phyloP scores from a whole-genome alignment of 371 early-diverging fungal species.

The Rhizopus sp. region DNA sequence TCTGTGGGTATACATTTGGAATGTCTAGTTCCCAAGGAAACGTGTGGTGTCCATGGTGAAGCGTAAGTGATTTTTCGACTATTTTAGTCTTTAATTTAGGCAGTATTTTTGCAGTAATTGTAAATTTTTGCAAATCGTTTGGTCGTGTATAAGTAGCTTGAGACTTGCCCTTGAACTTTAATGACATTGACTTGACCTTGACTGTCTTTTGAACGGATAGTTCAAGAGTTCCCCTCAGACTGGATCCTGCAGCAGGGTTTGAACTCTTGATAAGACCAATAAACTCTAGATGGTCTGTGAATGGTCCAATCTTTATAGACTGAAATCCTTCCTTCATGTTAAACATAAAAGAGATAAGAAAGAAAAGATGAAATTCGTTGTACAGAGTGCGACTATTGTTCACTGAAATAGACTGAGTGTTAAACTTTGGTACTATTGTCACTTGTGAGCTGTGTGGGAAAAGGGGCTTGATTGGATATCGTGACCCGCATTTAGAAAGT shows the following conservation, averaged over 20 bases:
- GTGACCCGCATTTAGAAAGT: too few species aligned
- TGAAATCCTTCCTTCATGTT: conserved; percentile 34
- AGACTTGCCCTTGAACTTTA: conserved; percentile 33
- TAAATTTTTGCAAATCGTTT: conserved; percentile 15
- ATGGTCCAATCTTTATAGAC: conserved; percentile 31
- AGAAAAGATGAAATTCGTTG: conserved; percentile 3
- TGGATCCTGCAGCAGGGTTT: conserved; percentile 20
- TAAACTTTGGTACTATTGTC: not conserved
- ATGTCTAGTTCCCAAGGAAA: conserved; percentile 36
- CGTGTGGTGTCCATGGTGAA: conserved; percentile 9
- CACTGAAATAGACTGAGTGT: not conserved
- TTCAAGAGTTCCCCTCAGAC: conserved; percentile 25
- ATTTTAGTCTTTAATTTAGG: conserved; percentile 21
- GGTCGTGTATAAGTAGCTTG: conserved; percentile 1
- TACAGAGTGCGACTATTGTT: not conserved
- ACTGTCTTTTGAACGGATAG: conserved; percentile 24
- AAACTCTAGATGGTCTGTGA: conserved; percentile 28
- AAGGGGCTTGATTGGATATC: not conserved
- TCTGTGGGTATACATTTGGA: conserved; percentile 26
- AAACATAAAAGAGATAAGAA: not conserved
- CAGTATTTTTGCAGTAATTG: conserved; percentile 7
- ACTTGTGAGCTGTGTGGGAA: not conserved
- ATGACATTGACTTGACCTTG: conserved; percentile 34
- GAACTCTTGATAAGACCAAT: conserved; percentile 25
- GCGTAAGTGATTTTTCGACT: conserved; percentile 2